phyloP scores from a whole-genome alignment of 805 yeast species.

The Saturnispora diversa region DNA sequence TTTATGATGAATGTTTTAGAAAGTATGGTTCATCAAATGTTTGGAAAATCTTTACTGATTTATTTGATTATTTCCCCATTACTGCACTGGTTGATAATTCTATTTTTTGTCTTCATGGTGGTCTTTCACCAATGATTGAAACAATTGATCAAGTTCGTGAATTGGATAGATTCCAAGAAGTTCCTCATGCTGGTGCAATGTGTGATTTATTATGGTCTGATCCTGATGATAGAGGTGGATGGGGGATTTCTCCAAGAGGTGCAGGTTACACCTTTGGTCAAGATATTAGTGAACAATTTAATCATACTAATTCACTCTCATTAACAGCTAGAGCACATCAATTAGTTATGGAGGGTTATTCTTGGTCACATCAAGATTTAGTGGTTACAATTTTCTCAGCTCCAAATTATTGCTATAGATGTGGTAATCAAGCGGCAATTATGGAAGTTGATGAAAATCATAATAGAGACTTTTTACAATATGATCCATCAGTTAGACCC shows the following conservation, averaged over 20 bases:
- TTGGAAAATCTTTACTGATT: slow-evolving; percentile 87
- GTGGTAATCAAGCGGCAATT: slow-evolving; percentile 97
- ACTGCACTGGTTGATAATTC: slow-evolving; percentile 89
- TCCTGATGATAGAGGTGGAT: slow-evolving; percentile 95
- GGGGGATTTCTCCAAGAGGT: slow-evolving; percentile 98
- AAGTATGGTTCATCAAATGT: slow-evolving; percentile 89
- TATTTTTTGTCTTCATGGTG: slow-evolving; percentile 90
- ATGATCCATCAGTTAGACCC: slow-evolving; percentile 94
- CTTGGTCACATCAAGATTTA: slow-evolving; percentile 90
- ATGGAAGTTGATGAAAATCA: slow-evolving; percentile 97
- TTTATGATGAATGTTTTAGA: slow-evolving; percentile 90
- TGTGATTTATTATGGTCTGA: slow-evolving; percentile 95
- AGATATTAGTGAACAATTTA: slow-evolving; percentile 88
- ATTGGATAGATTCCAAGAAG: slow-evolving; percentile 87
- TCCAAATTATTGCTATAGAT: slow-evolving; percentile 93
- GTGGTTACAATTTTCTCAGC: slow-evolving; percentile 94
- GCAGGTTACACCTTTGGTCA: slow-evolving; percentile 98
- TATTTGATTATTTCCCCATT: slow-evolving; percentile 88
- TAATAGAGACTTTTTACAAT: slow-evolving; percentile 84
- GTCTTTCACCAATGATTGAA: slow-evolving; percentile 90
- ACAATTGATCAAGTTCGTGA: slow-evolving; percentile 88
- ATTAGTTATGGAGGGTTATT: slow-evolving; percentile 94
- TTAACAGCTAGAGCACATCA: slow-evolving; percentile 94
- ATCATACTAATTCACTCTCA: slow-evolving; percentile 78
- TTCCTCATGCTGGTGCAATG: slow-evolving; percentile 97